Conservation (phyloP, 2,329 filamentous ascomycete genomes). For the Grosmannia clavigera region DNA sequence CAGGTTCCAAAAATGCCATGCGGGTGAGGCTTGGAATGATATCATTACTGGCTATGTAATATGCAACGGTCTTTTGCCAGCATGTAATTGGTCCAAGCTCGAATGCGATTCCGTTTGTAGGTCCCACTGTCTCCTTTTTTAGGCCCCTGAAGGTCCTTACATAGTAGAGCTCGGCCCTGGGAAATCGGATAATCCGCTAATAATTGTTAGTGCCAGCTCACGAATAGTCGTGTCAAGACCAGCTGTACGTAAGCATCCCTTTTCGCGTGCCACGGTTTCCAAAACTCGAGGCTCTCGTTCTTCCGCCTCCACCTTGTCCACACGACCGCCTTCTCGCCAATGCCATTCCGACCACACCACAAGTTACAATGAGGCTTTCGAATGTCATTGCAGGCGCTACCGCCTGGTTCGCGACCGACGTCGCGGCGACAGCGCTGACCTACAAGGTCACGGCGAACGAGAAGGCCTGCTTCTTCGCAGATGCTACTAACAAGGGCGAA, state of each 20-base stretch:
- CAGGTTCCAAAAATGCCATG: neutral
- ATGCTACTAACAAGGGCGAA: slow-evolving; percentile 62
- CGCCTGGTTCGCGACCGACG: slow-evolving; percentile 57
- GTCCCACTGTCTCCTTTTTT: slow-evolving; percentile 2
- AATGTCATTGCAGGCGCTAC: slow-evolving; percentile 54
- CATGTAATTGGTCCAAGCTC: neutral
- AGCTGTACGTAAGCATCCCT: slow-evolving; percentile 2
- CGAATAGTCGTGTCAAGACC: slow-evolving; percentile 8
- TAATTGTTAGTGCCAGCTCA: neutral
- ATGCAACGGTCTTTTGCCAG: neutral
- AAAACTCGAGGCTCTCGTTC: neutral
- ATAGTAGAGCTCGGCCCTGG: neutral
- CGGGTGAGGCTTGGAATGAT: neutral
- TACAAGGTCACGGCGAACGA: slow-evolving; percentile 87
- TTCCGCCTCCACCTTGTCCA: neutral
- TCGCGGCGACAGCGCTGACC: slow-evolving; percentile 80
- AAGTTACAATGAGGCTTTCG: slow-evolving; percentile 50
- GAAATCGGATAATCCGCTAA: slow-evolving; percentile 11
- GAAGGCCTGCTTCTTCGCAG: slow-evolving; percentile 88
- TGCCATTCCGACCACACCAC: neutral
- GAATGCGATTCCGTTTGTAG: neutral
- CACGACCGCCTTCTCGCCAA: neutral
- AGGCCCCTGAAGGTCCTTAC: neutral
- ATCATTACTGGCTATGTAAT: neutral
- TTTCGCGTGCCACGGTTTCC: slow-evolving; percentile 3